Base-by-base conservation (phyloP, 441 rosid genomes). In the Jatropha podagrica region DNA sequence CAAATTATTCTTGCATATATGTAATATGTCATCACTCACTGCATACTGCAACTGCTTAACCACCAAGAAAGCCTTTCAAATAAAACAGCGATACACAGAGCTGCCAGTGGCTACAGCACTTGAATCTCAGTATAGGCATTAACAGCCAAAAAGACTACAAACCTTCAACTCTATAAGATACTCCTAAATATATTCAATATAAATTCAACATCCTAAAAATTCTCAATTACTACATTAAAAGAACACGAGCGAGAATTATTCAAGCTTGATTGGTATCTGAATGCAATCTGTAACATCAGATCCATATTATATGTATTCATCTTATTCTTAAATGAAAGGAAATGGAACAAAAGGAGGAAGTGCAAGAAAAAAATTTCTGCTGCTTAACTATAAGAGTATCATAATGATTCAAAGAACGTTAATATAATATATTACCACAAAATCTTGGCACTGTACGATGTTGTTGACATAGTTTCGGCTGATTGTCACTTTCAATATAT, bases 401-500 rank as follows among this genome's bases (percentile, higher is more conserved):
- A 23, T 0, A 23, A 58, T 52, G 26, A 52, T 48, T 54, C 41
- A 23, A 73, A 48, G 61, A 11, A 61, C 26, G 32, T 63, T 49
- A 23, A 3, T 5, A 65, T 68, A 74, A 75, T 56, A 64, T 65
- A 48, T 78, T 91, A 95, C 97, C 97, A 89, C 85, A 83, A 95
- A 90, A 72, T 95, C 96, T 73, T 90, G 95, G 79, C 82, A 83
- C 83, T 93, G 93, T 68, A 93, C 88, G 41, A 95, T 89, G 85
- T 90, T 89, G 81, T 91, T 88, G 72, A 86, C 88, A 78, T 91
- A 91, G 71, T 88, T 89, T 66, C 97, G 91, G 68, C 88, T 83
- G 67, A 95, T 74, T 55, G 98, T 91, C 79, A 91, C 94, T 85
- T 88, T 93, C 88, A 95, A 86, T 77, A 95, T 89, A 80, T 95